Percentiles rank a stretch among this genome's conserved stretches.
phyloP scores from a whole-genome alignment of 1,284 basidiomycete species.

The Apiotrichum akiyoshidainum region DNA sequence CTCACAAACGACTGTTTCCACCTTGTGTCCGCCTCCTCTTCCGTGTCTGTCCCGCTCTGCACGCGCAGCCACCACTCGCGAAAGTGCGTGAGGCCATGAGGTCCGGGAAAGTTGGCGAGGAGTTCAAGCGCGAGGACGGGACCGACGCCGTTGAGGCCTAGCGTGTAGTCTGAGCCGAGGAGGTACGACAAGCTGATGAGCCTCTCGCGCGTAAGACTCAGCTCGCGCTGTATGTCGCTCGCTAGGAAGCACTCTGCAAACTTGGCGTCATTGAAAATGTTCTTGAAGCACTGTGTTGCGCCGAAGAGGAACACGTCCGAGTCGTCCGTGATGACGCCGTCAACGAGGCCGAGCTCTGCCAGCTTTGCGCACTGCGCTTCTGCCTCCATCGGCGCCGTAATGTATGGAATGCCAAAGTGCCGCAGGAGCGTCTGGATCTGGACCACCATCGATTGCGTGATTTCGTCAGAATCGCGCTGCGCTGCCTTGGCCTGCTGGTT shows the following conservation, averaged over 20 bases:
- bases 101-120: constrained; percentile 81
- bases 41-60: constrained; percentile 80
- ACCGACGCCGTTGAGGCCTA: constrained; percentile 91
- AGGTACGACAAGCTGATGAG: constrained; percentile 88
- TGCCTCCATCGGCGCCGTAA: constrained; percentile 98
- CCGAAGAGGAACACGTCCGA: constrained; percentile 99
- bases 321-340: constrained; percentile 98
- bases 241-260: constrained; percentile 93
- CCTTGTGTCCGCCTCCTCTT: constrained; percentile 65
- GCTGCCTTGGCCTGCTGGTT: constrained; percentile 81
- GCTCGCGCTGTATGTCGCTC: constrained; percentile 79
- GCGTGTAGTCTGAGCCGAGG: constrained; percentile 93
- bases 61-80: constrained; percentile 93
- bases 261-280: constrained; percentile 99
- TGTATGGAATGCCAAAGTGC: constrained; percentile 94
- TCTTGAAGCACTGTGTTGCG: constrained; percentile 88
- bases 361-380: constrained; percentile 98
- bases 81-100: constrained; percentile 78
- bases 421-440: constrained; percentile 94
- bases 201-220: constrained; percentile 80
- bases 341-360: constrained; percentile 77
- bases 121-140: constrained; percentile 96
- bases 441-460: constrained; percentile 88
- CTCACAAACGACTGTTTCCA: constrained; percentile 83
- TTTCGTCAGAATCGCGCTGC: constrained; percentile 89